Conservation (phyloP, 2,329 filamentous ascomycete species). For the Fusarium chlamydosporum region DNA sequence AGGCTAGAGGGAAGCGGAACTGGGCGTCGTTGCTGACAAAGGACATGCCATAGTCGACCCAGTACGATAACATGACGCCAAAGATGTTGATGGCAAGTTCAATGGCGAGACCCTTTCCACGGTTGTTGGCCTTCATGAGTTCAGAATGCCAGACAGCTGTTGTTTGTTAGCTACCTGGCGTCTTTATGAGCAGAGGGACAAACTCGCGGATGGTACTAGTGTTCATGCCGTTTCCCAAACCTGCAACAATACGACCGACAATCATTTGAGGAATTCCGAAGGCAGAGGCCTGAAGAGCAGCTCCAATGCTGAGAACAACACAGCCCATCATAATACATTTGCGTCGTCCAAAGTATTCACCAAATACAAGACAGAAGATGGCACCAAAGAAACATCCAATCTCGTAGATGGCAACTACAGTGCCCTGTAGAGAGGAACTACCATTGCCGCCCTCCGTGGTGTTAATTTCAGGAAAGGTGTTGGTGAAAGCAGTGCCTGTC, state of each 20-base stretch:
- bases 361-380: slow-evolving; percentile 57
- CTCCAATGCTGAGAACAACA: slow-evolving; percentile 59
- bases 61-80: slow-evolving; percentile 55
- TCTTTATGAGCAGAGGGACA: accelerated
- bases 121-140: slow-evolving; percentile 57
- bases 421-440: slow-evolving; percentile 61
- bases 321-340: slow-evolving; percentile 59
- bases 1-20: slow-evolving; percentile 62
- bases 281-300: slow-evolving; percentile 59
- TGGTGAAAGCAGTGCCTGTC: slow-evolving; percentile 53
- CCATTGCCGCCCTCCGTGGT: slow-evolving; percentile 56
- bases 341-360: slow-evolving; percentile 61
- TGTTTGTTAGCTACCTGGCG: background rate
- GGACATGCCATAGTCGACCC: slow-evolving; percentile 58
- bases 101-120: slow-evolving; percentile 52
- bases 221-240: slow-evolving; percentile 63
- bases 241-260: slow-evolving; percentile 61
- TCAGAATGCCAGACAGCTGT: slow-evolving; percentile 60
- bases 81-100: slow-evolving; percentile 59
- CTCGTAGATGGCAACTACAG: slow-evolving; percentile 63
- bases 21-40: slow-evolving; percentile 55
- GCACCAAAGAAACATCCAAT: slow-evolving; percentile 64
- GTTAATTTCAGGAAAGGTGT: slow-evolving; percentile 55
- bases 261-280: slow-evolving; percentile 60
- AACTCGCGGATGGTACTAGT: slow-evolving; percentile 62